Conservation (phyloP, 2,329 filamentous ascomycete genomes). For the Sarocladium oryzae region DNA sequence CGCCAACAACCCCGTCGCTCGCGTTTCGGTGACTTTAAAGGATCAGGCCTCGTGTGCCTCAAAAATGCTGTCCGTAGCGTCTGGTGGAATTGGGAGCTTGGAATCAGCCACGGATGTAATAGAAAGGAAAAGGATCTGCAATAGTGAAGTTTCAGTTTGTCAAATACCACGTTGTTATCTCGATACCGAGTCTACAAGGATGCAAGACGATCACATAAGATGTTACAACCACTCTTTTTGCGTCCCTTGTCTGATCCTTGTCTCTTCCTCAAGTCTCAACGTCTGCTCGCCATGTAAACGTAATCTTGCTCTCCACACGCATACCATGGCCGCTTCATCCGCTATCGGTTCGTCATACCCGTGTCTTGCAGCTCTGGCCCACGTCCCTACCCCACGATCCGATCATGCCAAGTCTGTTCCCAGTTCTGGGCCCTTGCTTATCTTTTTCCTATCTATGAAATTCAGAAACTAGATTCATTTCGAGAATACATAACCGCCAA, state of each 20-base stretch:
- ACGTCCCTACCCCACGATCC: background rate
- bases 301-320: background rate
- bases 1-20: background rate
- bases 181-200: background rate
- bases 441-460: too few species aligned
- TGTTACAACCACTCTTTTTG: too few species aligned
- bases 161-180: background rate
- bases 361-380: background rate
- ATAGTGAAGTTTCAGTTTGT: background rate
- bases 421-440: background rate
- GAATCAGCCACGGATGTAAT: too few species aligned
- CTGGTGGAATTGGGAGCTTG: background rate
- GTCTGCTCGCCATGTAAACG: too few species aligned
- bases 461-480: too few species aligned
- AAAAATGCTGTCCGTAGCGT: background rate
- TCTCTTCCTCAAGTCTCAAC: too few species aligned
- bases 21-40: background rate
- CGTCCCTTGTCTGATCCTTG: too few species aligned
- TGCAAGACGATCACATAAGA: too few species aligned
- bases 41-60: background rate
- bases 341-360: background rate
- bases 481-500: too few species aligned
- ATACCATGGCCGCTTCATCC: background rate
- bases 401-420: background rate
- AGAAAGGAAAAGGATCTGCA: too few species aligned